Evolutionary conservation across 352 stramenopile species (phyloP).

Genomic region (Vaucheria bursata): DNA sequence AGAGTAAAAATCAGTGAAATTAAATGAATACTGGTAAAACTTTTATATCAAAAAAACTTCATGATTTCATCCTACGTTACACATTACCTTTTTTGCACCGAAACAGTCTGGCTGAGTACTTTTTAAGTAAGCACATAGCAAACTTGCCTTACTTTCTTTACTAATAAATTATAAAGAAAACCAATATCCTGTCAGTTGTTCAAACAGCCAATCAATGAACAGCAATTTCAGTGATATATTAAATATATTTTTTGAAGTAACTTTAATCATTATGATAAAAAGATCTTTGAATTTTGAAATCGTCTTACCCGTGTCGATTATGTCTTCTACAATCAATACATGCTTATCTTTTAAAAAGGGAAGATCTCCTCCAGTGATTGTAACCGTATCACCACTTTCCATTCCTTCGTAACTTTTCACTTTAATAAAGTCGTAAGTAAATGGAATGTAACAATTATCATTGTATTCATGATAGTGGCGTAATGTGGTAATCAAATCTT

Average conservation of each 20-base stretch:
- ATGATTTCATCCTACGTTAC: too few species aligned
- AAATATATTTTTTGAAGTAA: not conserved
- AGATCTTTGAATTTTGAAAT: not conserved
- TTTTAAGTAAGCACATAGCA: too few species aligned
- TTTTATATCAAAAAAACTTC: too few species aligned
- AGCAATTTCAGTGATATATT: not conserved
- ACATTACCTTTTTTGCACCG: too few species aligned
- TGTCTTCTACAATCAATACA: constrained; percentile 91
- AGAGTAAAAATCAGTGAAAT: too few species aligned
- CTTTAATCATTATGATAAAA: not conserved
- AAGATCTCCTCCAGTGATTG: constrained; percentile 72
- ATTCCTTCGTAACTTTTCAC: constrained; percentile 87
- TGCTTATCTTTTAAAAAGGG: constrained; percentile 74
- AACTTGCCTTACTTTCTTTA: too few species aligned
- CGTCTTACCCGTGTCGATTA: constrained; percentile 87
- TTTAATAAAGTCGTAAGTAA: constrained; percentile 58
- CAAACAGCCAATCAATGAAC: not conserved
- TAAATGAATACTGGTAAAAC: too few species aligned
- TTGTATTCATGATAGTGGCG: constrained; percentile 22
- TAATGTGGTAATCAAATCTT: constrained; percentile 52
- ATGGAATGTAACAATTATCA: constrained; percentile 41
- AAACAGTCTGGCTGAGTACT: too few species aligned
- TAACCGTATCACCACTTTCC: constrained; percentile 74
- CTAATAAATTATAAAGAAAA: too few species aligned
- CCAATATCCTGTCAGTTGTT: constrained; percentile 1